phyloP scores from a whole-genome alignment of 306 rosid genomes.

The Inga oerstediana region DNA sequence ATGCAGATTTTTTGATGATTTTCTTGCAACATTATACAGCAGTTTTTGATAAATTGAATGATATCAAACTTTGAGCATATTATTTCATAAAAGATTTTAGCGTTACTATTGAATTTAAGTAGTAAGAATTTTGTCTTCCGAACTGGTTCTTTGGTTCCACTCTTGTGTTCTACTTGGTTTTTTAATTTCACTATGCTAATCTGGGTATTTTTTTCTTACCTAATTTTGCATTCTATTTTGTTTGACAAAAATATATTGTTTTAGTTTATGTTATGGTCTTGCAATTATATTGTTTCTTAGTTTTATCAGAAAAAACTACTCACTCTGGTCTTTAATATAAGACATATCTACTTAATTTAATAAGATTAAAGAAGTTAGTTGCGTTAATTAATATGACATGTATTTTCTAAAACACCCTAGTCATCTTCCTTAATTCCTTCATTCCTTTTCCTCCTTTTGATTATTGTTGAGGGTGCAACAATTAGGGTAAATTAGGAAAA shows the following conservation, averaged over 20 bases:
- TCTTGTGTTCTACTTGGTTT: not conserved
- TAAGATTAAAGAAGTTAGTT: too few species aligned
- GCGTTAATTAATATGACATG: too few species aligned
- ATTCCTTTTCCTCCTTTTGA: too few species aligned
- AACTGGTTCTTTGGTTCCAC: not conserved
- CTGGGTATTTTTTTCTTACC: not conserved
- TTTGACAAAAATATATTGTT: not conserved
- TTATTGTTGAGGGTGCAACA: too few species aligned
- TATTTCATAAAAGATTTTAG: constrained; percentile 1
- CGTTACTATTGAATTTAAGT: not conserved
- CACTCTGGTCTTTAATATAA: too few species aligned
- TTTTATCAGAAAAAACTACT: too few species aligned
- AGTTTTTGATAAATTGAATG: constrained; percentile 2
- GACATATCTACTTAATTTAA: too few species aligned
- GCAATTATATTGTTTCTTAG: not conserved
- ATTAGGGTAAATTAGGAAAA: too few species aligned
- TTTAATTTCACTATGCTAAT: not conserved
- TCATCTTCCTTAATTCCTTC: too few species aligned
- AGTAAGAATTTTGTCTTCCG: not conserved
- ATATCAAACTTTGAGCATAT: constrained; percentile 21
- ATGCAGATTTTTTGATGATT: constrained; percentile 11
- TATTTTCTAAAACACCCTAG: too few species aligned
- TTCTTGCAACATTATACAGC: not conserved
- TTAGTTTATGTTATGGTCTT: not conserved
- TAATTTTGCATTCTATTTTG: not conserved